A percentile compares a stretch with the other conserved stretches of the same genome.
Evolutionary conservation across 768 basidiomycete genomes (phyloP).

Genomic region (Hydnomerulius pinastri): DNA sequence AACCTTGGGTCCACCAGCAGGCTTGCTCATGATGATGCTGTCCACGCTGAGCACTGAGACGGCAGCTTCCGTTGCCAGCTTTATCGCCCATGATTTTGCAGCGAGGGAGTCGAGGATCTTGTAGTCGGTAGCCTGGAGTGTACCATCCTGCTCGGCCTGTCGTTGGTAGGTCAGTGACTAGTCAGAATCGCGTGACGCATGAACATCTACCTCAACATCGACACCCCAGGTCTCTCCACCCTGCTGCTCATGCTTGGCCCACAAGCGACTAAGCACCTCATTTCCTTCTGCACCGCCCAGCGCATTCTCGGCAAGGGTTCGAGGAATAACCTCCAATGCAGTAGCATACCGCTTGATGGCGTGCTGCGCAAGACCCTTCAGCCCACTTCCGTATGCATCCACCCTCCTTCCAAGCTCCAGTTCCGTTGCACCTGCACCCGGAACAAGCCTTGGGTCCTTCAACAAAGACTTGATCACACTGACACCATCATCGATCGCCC

Average conservation of each 20-base stretch:
- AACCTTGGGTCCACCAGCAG: slow-evolving; percentile 86
- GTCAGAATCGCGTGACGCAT: neutral
- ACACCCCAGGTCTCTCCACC: slow-evolving; percentile 81
- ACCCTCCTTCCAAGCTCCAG: slow-evolving; percentile 87
- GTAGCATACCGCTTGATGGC: slow-evolving; percentile 87
- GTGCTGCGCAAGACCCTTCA: slow-evolving; percentile 92
- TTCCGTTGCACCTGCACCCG: slow-evolving; percentile 94
- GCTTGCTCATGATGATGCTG: slow-evolving; percentile 96
- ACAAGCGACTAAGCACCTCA: slow-evolving; percentile 85
- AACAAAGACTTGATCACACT: slow-evolving; percentile 92
- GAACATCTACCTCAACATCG: slow-evolving; percentile 73
- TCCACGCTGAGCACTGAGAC: slow-evolving; percentile 92
- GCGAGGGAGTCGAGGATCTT: slow-evolving; percentile 86
- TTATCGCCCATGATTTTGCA: slow-evolving; percentile 88
- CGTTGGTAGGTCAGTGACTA: neutral
- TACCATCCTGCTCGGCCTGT: slow-evolving; percentile 79
- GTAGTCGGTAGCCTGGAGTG: slow-evolving; percentile 59
- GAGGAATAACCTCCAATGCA: slow-evolving; percentile 90
- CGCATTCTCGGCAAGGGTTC: slow-evolving; percentile 94
- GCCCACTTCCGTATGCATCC: slow-evolving; percentile 81
- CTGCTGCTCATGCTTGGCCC: slow-evolving; percentile 85
- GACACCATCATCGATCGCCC: slow-evolving; percentile 95
- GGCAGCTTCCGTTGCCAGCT: slow-evolving; percentile 90
- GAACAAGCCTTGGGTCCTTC: slow-evolving; percentile 86
- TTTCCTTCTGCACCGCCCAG: slow-evolving; percentile 89